phyloP scores from a whole-genome alignment of 805 yeast species.

The Pichia scutulata region DNA sequence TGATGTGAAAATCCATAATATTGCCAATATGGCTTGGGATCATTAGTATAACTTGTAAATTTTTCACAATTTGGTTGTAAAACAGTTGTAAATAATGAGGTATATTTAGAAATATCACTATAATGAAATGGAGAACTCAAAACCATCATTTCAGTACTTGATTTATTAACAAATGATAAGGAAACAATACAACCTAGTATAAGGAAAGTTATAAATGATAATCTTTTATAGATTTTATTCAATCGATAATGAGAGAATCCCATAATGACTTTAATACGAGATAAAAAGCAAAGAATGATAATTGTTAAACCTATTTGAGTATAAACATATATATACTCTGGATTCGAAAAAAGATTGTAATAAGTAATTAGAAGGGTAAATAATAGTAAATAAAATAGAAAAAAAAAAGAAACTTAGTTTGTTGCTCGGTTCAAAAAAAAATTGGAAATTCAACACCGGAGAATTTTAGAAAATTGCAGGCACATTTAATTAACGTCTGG shows the following conservation, averaged over 20 bases:
- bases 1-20: slow-evolving; percentile 25
- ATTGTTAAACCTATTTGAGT: background rate
- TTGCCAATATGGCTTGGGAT: slow-evolving; percentile 23
- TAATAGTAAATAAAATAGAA: too few species aligned
- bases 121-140: background rate
- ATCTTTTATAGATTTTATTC: background rate
- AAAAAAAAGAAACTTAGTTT: too few species aligned
- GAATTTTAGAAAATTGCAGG: too few species aligned
- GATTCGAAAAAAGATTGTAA: too few species aligned
- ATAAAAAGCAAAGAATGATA: background rate
- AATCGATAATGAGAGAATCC: background rate
- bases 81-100: background rate
- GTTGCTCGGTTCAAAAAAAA: too few species aligned
- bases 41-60: slow-evolving; percentile 19
- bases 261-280: background rate
- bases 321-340: background rate
- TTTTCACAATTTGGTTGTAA: slow-evolving; percentile 21
- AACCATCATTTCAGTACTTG: background rate
- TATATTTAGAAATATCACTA: slow-evolving; percentile 4
- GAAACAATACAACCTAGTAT: background rate
- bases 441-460: too few species aligned
- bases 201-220: background rate
- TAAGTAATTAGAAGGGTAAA: too few species aligned
- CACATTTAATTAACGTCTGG: too few species aligned
- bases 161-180: background rate